Evolutionary conservation across 371 early-diverging fungal species (phyloP).

Genomic region (Rhizopus arrhizus): DNA sequence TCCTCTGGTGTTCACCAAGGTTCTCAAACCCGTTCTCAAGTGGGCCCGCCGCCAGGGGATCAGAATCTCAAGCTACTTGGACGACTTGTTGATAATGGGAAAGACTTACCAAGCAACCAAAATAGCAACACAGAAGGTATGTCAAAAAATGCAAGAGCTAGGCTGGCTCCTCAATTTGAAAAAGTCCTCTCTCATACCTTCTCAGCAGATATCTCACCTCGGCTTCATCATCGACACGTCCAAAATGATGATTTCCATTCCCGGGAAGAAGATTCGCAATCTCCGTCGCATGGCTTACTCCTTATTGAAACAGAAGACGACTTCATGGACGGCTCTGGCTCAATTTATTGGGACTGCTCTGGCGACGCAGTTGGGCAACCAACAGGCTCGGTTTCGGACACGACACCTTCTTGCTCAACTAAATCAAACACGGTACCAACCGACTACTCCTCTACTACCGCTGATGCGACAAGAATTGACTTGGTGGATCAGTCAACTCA

Average conservation of each 20-base stretch:
- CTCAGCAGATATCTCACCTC: background rate
- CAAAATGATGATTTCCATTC: no score
- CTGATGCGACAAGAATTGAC: background rate
- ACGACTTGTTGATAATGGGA: constrained; percentile 19
- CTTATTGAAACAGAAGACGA: background rate
- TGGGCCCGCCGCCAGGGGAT: constrained; percentile 28
- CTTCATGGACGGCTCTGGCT: no score
- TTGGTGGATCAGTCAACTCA: background rate
- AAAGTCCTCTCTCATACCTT: no score
- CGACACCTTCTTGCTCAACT: background rate
- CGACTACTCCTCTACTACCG: background rate
- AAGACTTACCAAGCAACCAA: background rate
- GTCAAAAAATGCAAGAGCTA: no score
- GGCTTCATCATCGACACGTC: constrained; percentile 10
- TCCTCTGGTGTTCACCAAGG: constrained; percentile 48
- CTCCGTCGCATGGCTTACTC: no score
- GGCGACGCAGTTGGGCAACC: no score
- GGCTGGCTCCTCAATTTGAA: no score
- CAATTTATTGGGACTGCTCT: no score
- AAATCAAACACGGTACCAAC: background rate
- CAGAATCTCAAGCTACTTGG: background rate
- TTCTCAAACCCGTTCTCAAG: constrained; percentile 26
- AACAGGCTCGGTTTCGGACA: background rate
- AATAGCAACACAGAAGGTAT: background rate
- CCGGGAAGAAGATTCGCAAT: no score